phyloP scores from a whole-genome alignment of 2,329 filamentous ascomycete species.

The Mycosphaerella arachidis region DNA sequence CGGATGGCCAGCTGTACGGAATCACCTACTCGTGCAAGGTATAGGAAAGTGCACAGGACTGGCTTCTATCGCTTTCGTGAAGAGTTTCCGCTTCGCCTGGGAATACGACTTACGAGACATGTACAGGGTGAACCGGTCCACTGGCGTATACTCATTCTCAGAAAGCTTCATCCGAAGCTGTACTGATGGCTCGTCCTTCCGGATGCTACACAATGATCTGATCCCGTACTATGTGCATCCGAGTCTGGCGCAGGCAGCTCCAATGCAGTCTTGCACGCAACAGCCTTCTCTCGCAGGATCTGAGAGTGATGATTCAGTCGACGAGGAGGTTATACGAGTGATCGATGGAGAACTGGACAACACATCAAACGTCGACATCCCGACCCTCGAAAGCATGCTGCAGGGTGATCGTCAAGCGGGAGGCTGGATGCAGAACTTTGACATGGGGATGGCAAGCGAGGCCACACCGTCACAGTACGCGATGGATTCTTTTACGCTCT shows the following conservation, averaged over 20 bases:
- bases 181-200: constrained; percentile 13
- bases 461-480: background rate
- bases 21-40: constrained; percentile 13
- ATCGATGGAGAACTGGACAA: background rate
- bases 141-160: constrained; percentile 17
- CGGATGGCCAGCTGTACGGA: constrained; percentile 20
- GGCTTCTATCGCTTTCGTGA: constrained; percentile 17
- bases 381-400: background rate
- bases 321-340: background rate
- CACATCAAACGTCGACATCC: background rate
- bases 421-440: background rate
- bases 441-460: background rate
- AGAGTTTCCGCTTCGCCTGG: constrained; percentile 21
- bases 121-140: constrained; percentile 17
- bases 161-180: constrained; percentile 14
- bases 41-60: constrained; percentile 12
- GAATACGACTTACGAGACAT: constrained; percentile 18
- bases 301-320: background rate
- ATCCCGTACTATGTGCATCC: constrained; percentile 19
- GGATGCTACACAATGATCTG: constrained; percentile 12
- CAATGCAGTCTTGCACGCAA: background rate
- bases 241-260: constrained; percentile 8
- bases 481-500: background rate
- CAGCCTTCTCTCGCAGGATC: background rate
- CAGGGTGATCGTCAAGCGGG: background rate